Evolutionary conservation across 208 protist species (phyloP).

Genomic region (Phytomonas sp.): DNA sequence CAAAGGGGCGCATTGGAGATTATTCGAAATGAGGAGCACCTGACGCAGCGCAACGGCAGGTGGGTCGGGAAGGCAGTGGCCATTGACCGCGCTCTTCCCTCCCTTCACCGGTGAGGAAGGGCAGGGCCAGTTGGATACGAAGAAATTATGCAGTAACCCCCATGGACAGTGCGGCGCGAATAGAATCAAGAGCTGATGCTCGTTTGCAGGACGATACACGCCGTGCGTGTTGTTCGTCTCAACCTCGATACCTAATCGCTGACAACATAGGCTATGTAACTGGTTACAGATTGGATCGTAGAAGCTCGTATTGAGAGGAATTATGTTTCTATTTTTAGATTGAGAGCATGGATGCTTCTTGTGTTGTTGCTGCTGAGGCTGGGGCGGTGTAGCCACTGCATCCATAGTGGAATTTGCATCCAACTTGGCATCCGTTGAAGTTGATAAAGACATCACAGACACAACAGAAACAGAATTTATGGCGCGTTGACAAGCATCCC

Average conservation of each 20-base stretch:
- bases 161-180: conserved; percentile 65
- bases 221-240: conserved; percentile 35
- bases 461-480: background rate
- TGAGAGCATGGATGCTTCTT: no score
- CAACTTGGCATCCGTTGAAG: background rate
- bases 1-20: conserved; percentile 17
- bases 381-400: background rate
- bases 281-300: conserved; percentile 16
- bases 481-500: conserved; percentile 9
- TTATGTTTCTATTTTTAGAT: background rate
- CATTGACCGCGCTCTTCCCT: background rate
- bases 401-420: background rate
- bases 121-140: conserved; percentile 29
- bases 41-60: conserved; percentile 14
- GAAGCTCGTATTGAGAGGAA: conserved; percentile 6
- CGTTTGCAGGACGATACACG: conserved; percentile 19
- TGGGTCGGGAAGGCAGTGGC: background rate
- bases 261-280: conserved; percentile 29
- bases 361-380: background rate
- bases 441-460: background rate
- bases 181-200: conserved; percentile 24
- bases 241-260: conserved; percentile 27
- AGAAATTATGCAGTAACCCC: conserved; percentile 48
- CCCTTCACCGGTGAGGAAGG: background rate
- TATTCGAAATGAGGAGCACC: conserved; percentile 40